These are phyloP conservation scores for Cryphonectria parasitica DNA, from an alignment of 2,329 filamentous ascomycete species.

Conservation along the genomic window DNA sequence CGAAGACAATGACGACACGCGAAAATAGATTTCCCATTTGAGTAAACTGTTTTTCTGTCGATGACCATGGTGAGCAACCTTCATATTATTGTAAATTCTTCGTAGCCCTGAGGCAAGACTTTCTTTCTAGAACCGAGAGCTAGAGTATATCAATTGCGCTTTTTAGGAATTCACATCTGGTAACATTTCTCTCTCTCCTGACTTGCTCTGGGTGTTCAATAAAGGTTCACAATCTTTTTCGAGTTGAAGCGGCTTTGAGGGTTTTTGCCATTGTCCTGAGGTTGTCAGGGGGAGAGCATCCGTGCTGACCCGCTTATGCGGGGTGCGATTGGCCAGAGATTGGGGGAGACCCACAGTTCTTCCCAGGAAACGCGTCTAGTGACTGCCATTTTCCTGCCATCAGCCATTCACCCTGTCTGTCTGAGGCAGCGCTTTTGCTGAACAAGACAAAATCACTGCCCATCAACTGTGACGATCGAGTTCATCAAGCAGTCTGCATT, in stretches of 20 bases:
- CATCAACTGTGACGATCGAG: constrained; percentile 1
- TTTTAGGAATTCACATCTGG: neutral
- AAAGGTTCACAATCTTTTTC: neutral
- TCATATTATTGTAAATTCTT: neutral
- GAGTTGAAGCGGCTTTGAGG: neutral
- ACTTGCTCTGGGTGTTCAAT: neutral
- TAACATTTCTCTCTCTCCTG: neutral
- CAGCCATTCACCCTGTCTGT: constrained; percentile 7
- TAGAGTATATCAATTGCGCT: neutral
- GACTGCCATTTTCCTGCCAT: constrained; percentile 4
- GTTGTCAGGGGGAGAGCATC: neutral
- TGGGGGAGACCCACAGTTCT: neutral
- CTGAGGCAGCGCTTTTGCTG: constrained; percentile 2
- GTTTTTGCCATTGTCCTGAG: neutral
- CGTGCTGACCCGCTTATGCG: constrained; percentile 4
- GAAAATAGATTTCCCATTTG: constrained; percentile 30
- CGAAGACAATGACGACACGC: constrained; percentile 28
- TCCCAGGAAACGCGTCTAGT: constrained; percentile 10
- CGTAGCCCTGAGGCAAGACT: neutral
- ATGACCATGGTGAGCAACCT: constrained; percentile 11
- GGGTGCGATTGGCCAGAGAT: constrained; percentile 1
- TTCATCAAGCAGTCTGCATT: constrained; percentile 6
- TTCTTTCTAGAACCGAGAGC: neutral
- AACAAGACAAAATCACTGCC: constrained; percentile 1
- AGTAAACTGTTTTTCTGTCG: constrained; percentile 29